phyloP scores from a whole-genome alignment of 352 stramenopile species.

The Globisporangium alternatum region DNA sequence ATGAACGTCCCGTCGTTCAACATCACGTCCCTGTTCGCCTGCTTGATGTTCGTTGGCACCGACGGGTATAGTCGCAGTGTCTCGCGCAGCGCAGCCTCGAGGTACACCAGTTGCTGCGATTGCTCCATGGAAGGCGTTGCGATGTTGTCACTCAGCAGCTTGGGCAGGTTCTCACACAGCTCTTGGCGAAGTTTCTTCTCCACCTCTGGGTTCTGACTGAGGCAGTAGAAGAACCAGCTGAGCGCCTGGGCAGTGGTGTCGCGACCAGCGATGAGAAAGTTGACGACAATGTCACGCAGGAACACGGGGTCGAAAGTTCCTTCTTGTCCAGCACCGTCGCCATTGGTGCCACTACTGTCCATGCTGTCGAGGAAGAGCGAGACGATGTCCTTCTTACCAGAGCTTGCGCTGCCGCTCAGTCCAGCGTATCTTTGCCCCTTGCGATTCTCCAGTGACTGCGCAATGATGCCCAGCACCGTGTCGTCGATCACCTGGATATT shows the following conservation, averaged over 20 bases:
- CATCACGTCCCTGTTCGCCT: conserved; percentile 47
- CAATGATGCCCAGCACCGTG: conserved; percentile 34
- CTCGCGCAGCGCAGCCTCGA: conserved; percentile 37
- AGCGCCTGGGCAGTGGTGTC: too few species aligned
- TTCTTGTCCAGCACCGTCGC: neutral
- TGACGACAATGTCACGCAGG: too few species aligned
- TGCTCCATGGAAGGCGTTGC: too few species aligned
- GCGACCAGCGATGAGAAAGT: too few species aligned
- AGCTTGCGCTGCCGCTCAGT: neutral
- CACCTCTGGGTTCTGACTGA: conserved; percentile 51
- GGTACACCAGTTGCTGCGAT: conserved; percentile 14
- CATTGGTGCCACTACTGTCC: neutral
- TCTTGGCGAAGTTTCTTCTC: conserved; percentile 35
- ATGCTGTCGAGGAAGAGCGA: conserved; percentile 27
- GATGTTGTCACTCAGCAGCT: too few species aligned
- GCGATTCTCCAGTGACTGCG: conserved; percentile 21
- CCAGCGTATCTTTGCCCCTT: neutral
- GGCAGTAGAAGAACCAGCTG: conserved; percentile 15
- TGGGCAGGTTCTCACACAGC: too few species aligned
- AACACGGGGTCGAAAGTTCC: conserved; percentile 28
- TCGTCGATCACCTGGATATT: conserved; percentile 36
- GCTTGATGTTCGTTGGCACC: conserved; percentile 23
- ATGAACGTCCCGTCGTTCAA: conserved; percentile 68
- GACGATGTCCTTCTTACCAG: conserved; percentile 5
- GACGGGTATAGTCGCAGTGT: conserved; percentile 52